Evolutionary conservation across 106 monocot genomes (phyloP).

Genomic region (Dendrobium chrysotoxum): DNA sequence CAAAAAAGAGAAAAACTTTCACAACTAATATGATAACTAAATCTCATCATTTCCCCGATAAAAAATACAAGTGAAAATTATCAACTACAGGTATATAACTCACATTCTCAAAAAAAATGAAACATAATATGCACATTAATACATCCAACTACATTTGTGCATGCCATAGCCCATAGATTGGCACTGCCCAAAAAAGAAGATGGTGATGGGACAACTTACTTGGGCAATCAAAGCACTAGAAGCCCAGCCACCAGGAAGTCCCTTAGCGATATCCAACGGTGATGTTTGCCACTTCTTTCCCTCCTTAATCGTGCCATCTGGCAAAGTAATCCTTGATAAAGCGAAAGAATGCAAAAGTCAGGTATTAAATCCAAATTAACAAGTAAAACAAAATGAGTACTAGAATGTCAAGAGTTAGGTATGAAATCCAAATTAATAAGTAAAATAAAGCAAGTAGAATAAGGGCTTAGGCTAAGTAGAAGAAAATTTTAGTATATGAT

Average conservation of each 20-base stretch:
- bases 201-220: constrained; percentile 23
- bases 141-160: not conserved
- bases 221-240: constrained; percentile 70
- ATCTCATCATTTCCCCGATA: not conserved
- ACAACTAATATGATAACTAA: not conserved
- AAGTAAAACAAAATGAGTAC: not conserved
- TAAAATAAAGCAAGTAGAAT: not conserved
- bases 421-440: not conserved
- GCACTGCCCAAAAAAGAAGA: not conserved
- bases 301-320: constrained; percentile 75
- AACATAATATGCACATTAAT: not conserved
- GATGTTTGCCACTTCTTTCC: constrained; percentile 82
- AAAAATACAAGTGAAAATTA: not conserved
- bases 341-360: not conserved
- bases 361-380: not conserved
- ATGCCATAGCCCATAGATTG: not conserved
- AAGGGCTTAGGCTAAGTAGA: not conserved
- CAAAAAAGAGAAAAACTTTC: too few relatives aligned
- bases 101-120: not conserved
- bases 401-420: not conserved
- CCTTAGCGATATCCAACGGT: constrained; percentile 80
- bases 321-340: constrained; percentile 56
- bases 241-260: constrained; percentile 75
- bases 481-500: not conserved
- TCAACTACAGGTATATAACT: not conserved